These are phyloP conservation scores for Vickermania spadyakhi DNA, from an alignment of 208 protist species.

Conservation along the genomic window DNA sequence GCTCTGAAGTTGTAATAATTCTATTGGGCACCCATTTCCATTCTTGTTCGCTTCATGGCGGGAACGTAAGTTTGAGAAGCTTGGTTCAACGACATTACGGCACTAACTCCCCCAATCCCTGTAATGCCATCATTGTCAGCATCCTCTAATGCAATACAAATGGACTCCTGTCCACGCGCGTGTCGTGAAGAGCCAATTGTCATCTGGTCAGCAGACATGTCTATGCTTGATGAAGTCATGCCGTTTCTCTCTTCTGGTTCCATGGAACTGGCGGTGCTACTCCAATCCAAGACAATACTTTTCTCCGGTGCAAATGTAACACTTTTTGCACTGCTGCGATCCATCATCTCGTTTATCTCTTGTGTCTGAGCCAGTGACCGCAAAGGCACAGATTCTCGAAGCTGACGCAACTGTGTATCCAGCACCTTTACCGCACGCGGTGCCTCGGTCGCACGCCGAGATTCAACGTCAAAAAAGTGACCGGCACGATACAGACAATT, in stretches of 20 bases:
- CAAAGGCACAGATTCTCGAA: conserved; percentile 6
- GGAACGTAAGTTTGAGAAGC: neutral
- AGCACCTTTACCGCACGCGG: conserved; percentile 21
- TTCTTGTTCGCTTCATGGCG: conserved; percentile 26
- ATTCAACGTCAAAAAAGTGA: conserved; percentile 58
- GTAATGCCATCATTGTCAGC: conserved; percentile 17
- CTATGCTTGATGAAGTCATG: neutral
- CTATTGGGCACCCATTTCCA: no score
- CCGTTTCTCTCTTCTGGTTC: neutral
- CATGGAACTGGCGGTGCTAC: neutral
- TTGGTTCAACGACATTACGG: conserved; percentile 42
- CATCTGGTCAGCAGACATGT: conserved; percentile 8
- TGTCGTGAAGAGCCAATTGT: neutral
- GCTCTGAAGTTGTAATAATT: no score
- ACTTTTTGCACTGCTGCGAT: conserved; percentile 1
- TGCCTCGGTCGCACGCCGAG: conserved; percentile 30
- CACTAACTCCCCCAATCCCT: conserved; percentile 39
- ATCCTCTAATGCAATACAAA: conserved; percentile 12
- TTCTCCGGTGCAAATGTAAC: conserved; percentile 15
- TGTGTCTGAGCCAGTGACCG: neutral
- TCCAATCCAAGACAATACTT: conserved; percentile 12
- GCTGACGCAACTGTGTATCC: conserved; percentile 35
- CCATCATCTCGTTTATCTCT: conserved; percentile 1
- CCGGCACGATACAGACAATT: conserved; percentile 26
- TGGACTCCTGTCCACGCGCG: conserved; percentile 5